Percentiles rank a stretch among this genome's conserved stretches.
These are phyloP conservation scores for Alternaria alternata DNA, from an alignment of 2,329 filamentous ascomycete species.

Conservation along the genomic window DNA sequence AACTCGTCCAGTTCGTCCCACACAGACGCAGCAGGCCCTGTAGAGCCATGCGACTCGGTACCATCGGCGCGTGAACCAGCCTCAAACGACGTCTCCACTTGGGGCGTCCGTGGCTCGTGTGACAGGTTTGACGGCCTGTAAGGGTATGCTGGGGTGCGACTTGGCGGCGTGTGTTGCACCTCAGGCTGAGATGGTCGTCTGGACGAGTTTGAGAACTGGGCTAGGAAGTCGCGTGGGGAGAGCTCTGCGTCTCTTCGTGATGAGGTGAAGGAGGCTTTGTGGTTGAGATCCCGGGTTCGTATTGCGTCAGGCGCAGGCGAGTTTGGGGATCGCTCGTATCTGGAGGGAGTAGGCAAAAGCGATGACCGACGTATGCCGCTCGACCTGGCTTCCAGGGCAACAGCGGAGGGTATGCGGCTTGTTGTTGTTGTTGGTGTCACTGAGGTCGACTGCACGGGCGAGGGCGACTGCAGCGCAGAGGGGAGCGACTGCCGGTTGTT, in stretches of 20 bases:
- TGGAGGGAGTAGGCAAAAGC: constrained; percentile 40
- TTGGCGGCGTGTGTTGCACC: constrained; percentile 42
- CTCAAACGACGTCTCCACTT: constrained; percentile 38
- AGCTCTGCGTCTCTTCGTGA: constrained; percentile 38
- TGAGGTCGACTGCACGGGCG: constrained; percentile 32
- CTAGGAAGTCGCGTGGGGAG: constrained; percentile 47
- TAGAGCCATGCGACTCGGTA: constrained; percentile 87
- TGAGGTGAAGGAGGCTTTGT: constrained; percentile 40
- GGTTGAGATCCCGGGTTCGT: constrained; percentile 41
- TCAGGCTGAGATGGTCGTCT: constrained; percentile 47
- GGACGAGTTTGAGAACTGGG: constrained; percentile 34
- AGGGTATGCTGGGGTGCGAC: constrained; percentile 40
- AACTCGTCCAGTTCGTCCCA: constrained; percentile 98
- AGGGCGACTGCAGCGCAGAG: constrained; percentile 37
- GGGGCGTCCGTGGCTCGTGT: constrained; percentile 37
- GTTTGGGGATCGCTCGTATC: constrained; percentile 37
- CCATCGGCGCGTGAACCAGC: constrained; percentile 43
- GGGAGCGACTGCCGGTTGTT: constrained; percentile 49
- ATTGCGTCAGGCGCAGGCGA: constrained; percentile 36
- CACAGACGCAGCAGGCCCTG: constrained; percentile 87
- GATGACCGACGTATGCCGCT: constrained; percentile 42
- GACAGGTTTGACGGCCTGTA: constrained; percentile 49
- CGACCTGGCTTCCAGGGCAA: constrained; percentile 35
- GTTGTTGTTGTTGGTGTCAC: constrained; percentile 39
- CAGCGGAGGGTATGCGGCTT: constrained; percentile 35